Evolutionary conservation across 805 yeast genomes (phyloP).

Genomic region (Ogataea zsoltii): DNA sequence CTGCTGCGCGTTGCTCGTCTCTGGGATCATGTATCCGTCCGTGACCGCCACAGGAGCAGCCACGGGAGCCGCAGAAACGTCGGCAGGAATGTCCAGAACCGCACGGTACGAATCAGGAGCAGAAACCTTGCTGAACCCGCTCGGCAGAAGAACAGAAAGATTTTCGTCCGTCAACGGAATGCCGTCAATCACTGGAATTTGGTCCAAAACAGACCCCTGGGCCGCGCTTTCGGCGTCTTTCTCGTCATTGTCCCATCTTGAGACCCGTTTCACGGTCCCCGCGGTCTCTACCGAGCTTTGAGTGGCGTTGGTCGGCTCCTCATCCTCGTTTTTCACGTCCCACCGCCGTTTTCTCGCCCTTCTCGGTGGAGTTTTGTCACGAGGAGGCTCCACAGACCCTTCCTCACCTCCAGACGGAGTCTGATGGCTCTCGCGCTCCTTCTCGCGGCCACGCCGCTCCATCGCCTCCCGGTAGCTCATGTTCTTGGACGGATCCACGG

Average conservation of each 20-base stretch:
- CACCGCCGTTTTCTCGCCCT: slow-evolving; percentile 39
- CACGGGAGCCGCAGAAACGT: slow-evolving; percentile 18
- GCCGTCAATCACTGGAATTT: slow-evolving; percentile 34
- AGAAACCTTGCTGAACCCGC: slow-evolving; percentile 46
- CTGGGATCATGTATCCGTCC: slow-evolving; percentile 54
- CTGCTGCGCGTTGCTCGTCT: slow-evolving; percentile 36
- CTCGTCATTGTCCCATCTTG: slow-evolving; percentile 20
- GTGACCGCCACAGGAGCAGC: slow-evolving; percentile 15
- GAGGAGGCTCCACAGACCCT: slow-evolving; percentile 25
- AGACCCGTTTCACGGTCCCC: slow-evolving; percentile 9
- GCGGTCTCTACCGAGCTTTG: not conserved
- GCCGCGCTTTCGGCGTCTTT: not conserved
- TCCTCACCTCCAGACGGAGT: slow-evolving; percentile 22
- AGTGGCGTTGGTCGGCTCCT: slow-evolving; percentile 14
- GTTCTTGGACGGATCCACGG: slow-evolving; percentile 12
- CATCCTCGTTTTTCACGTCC: slow-evolving; percentile 45
- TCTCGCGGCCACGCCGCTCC: slow-evolving; percentile 42
- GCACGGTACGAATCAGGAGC: slow-evolving; percentile 50
- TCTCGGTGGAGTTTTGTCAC: slow-evolving; percentile 26
- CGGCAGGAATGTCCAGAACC: slow-evolving; percentile 20
- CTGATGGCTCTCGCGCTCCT: slow-evolving; percentile 40
- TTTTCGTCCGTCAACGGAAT: slow-evolving; percentile 45
- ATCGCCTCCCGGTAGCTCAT: slow-evolving; percentile 43
- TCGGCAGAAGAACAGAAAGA: slow-evolving; percentile 51
- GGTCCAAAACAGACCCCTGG: not conserved